These are phyloP conservation scores for Nelumbo lutea DNA, from an alignment of 164 flowering plant species.

Conservation along the genomic window DNA sequence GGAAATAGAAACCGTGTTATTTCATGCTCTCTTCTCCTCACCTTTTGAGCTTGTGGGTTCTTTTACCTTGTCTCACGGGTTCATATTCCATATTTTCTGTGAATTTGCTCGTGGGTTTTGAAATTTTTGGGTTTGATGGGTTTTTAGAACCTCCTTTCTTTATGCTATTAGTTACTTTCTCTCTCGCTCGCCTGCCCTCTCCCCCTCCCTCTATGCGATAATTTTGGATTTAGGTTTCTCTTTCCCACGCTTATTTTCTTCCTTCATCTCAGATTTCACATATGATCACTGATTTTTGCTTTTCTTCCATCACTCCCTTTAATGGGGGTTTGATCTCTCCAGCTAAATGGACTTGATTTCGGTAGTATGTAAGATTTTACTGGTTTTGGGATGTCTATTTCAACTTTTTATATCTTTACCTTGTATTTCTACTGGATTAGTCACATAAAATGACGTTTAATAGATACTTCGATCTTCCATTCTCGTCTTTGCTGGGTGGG, in stretches of 20 bases:
- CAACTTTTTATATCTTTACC: neutral
- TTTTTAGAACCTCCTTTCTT: too few relatives aligned
- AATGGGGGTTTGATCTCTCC: neutral
- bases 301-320: neutral
- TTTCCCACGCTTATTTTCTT: neutral
- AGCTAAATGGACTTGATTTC: neutral
- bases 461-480: neutral
- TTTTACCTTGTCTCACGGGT: neutral
- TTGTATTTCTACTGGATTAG: conserved; percentile 2
- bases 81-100: neutral
- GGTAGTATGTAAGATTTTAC: neutral
- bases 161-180: too few relatives aligned
- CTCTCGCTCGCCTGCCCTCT: too few relatives aligned
- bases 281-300: neutral
- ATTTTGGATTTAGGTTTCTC: neutral
- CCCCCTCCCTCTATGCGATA: too few relatives aligned
- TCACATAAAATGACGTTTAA: conserved; percentile 51
- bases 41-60: neutral
- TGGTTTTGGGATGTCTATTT: neutral
- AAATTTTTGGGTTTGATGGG: neutral
- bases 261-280: conserved; percentile 1
- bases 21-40: too few relatives aligned
- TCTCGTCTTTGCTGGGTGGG: conserved; percentile 14
- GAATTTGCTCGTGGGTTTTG: conserved; percentile 4
- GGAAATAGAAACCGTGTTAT: too few relatives aligned